Evolutionary conservation across 768 basidiomycete genomes (phyloP), one percentile per base, ranked within the genome.

Genomic region (Terana coerulea): DNA sequence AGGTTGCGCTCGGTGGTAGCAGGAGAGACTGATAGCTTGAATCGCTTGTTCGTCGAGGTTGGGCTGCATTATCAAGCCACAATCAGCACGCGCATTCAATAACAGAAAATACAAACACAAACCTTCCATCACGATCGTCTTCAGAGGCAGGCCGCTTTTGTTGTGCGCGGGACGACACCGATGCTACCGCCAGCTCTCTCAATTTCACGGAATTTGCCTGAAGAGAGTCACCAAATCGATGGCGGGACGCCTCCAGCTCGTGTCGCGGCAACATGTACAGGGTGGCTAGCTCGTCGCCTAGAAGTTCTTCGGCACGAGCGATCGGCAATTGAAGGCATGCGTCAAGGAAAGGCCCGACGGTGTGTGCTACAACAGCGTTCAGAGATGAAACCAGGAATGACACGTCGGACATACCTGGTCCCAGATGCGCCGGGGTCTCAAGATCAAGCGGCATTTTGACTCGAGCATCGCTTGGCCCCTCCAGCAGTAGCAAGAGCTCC

Each of bases 11-110:
- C 73, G 24, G 62, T 59, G 21, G 45, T 47, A 7, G 59, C 65
- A 3, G 61, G 61, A 26, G 72, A 68, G 36, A 67, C 71, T 10
- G 72, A 67, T 3, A 66, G 60, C 3, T 67, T 53, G 19, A 53
- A 25, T 11, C 62, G 60, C 49, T 64, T 64, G 29, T 50, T 40
- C 8, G 41, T 14, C 3, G 39, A 50, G 17, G n/a, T 21, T 9
- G 49, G 29, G 40, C 49, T 50, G 30, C 6, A 11, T 41, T 10
- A 35, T 12, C 39, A 24, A 6, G 3, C 9, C 14, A 31, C 11
- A 12, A 24, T 50, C 17, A 50, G 41, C 17, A 22, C 21, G 4
- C n/a, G n/a, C 11, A 8, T 15, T 5, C 15, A 5, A 25, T 10
- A 29, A 21, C 21, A 21, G 8, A 19, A 15, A n/a, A 36, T 24